Base-by-base conservation (phyloP, 352 stramenopile species). In the Pythium brassicae region DNA sequence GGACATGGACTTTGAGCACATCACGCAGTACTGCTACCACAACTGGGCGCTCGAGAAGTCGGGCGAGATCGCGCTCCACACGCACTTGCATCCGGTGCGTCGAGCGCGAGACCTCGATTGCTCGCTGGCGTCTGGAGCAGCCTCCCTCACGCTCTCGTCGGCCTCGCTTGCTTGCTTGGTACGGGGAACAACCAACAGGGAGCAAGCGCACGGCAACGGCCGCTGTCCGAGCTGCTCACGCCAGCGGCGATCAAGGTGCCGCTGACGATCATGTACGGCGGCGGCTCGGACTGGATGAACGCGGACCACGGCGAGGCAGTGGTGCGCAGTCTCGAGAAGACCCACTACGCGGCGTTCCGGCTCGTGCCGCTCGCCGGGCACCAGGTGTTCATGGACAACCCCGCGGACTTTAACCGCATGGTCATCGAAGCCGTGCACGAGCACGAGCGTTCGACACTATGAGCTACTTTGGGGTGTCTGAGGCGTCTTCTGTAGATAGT, bases 341-440 rank as follows among this genome's bases (percentile, higher is more conserved):
- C 65, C 9, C 78, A 87, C 42, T 86, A 89, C 65, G 78, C 78
- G 4, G 72, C 74, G 25, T 85, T 91, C 54, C 71, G 71, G 2
- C 71, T 89, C 58, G 80, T 93, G 3, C 80, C 83, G 19, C 56
- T 70, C 4, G 80, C 83, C 0, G 83, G 83, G 10, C 83, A 93
- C 51, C 83, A 93, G 54, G 83, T 93, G 23, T 93, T 93, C 59
- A 91, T 93, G 83, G 83, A 93, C 75, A 91, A 93, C 62, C 77
- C 83, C 2, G 47, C 43, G 19, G 83, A 86, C 39, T 93, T 93
- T 49, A 90, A 91, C 59, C 66, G 73, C 53, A 78, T 88, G 55
- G 34, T 93, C 29, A 72, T 87, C 40, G 72, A 88, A 49, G 74
- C 78, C 22, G 76, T 91, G 53, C 76, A 77, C 58, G 75, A 87